Conservation (phyloP, 176 grass and related monocot genomes). For the Carex parvula region DNA sequence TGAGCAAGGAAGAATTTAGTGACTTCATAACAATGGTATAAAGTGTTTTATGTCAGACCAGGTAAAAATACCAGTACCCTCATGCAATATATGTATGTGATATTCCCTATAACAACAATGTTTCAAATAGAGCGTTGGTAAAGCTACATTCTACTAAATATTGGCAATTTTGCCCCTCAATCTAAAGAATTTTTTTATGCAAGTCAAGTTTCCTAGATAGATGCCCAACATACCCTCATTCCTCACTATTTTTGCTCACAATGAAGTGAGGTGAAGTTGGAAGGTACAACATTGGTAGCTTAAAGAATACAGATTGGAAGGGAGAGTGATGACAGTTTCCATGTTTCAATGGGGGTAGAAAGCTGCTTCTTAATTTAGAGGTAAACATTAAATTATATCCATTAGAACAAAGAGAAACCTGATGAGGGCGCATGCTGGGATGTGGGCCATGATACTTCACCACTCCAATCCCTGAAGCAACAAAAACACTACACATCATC, state of each 20-base stretch:
- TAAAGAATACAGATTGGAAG: background rate
- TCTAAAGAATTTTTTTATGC: no score
- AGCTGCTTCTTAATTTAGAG: background rate
- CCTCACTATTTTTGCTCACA: background rate
- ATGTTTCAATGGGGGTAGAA: background rate
- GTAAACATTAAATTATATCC: background rate
- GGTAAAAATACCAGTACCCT: no score
- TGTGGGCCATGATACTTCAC: conserved; percentile 92
- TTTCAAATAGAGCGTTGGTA: no score
- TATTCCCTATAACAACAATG: no score
- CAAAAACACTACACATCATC: conserved; percentile 97
- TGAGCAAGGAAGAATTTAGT: no score
- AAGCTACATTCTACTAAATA: no score
- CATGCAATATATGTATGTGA: no score
- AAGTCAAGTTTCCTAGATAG: background rate
- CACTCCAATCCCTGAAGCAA: conserved; percentile 94
- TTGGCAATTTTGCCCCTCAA: no score
- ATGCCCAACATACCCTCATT: background rate
- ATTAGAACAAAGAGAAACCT: conserved; percentile 41
- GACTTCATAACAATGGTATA: no score
- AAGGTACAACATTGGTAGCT: background rate
- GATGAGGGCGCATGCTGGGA: conserved; percentile 85
- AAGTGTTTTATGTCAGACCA: no score
- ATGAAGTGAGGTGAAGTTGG: background rate
- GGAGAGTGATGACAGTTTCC: background rate